Evolutionary conservation across 2,329 filamentous ascomycete genomes (phyloP).

Genomic region (Neopestalotiopsis clavispora): DNA sequence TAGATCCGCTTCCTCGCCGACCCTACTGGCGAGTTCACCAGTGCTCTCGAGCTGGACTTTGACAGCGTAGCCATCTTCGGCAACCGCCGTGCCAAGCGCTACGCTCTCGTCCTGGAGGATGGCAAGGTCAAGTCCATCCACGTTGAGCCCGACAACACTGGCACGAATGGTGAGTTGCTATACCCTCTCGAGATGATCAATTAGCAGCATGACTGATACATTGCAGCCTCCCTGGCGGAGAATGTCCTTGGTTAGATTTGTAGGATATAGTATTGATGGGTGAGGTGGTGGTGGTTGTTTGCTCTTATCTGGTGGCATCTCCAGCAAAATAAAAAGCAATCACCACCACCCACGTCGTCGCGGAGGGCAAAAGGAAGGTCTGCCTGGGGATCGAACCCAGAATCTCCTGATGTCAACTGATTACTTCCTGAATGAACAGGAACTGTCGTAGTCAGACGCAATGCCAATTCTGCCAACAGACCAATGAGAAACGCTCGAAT

Average conservation of each 20-base stretch:
- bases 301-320: too few species aligned
- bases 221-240: conserved; percentile 18
- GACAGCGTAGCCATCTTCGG: conserved; percentile 69
- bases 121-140: conserved; percentile 83
- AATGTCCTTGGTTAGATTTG: conserved; percentile 19
- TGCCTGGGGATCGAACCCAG: too few species aligned
- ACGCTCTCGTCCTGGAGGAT: conserved; percentile 81
- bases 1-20: conserved; percentile 91
- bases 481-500: too few species aligned
- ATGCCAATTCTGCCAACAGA: too few species aligned
- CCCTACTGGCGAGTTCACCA: conserved; percentile 78
- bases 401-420: too few species aligned
- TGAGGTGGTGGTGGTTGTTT: too few species aligned
- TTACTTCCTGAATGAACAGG: too few species aligned
- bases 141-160: conserved; percentile 89
- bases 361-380: too few species aligned
- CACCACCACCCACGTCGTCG: too few species aligned
- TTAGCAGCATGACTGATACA: not conserved
- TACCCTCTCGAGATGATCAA: not conserved
- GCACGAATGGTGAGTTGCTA: conserved; percentile 68
- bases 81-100: conserved; percentile 82
- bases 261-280: not conserved
- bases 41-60: conserved; percentile 82
- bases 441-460: too few species aligned
- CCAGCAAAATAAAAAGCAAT: too few species aligned